phyloP scores from a whole-genome alignment of 352 stramenopile species.

The Globisporangium cystogenes region DNA sequence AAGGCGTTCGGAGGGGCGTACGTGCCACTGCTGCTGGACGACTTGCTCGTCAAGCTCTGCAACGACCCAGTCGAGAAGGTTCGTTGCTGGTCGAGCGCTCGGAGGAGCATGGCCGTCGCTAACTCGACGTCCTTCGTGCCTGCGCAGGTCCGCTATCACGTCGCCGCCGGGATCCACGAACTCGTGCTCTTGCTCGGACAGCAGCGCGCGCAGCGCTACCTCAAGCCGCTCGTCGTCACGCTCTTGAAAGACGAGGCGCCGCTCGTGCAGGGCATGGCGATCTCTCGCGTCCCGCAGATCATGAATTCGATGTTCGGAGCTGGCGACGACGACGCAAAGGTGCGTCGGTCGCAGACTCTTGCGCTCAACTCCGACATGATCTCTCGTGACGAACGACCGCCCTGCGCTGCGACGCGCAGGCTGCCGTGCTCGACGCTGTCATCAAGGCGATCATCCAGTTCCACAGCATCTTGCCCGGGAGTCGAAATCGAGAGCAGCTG shows the following conservation, averaged over 20 bases:
- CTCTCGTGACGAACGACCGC: too few relatives aligned
- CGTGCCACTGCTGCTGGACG: constrained; percentile 59
- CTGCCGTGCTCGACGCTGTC: constrained; percentile 37
- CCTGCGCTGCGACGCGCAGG: constrained; percentile 25
- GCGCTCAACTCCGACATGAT: too few relatives aligned
- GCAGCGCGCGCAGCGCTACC: constrained; percentile 51
- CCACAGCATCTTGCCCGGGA: constrained; percentile 55
- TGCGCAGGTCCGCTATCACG: constrained; percentile 49
- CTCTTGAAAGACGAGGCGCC: constrained; percentile 65
- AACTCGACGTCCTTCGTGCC: not conserved
- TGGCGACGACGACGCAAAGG: constrained; percentile 67
- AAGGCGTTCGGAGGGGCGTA: constrained; percentile 61
- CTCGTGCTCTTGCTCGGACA: constrained; percentile 56
- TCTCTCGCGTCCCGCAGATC: constrained; percentile 46
- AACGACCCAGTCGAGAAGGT: constrained; percentile 48
- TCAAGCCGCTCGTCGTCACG: constrained; percentile 46
- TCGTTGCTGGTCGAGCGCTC: constrained; percentile 4
- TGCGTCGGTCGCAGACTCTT: constrained; percentile 15
- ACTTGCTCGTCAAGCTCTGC: constrained; percentile 55
- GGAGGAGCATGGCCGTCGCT: too few relatives aligned
- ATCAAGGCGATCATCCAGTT: constrained; percentile 74
- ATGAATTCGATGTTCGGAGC: constrained; percentile 42
- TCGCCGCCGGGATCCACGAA: constrained; percentile 72
- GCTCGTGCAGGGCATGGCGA: constrained; percentile 53
- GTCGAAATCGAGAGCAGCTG: constrained; percentile 66